phyloP scores from a whole-genome alignment of 73 alveolate species.

The Paramecium primaurelia region DNA sequence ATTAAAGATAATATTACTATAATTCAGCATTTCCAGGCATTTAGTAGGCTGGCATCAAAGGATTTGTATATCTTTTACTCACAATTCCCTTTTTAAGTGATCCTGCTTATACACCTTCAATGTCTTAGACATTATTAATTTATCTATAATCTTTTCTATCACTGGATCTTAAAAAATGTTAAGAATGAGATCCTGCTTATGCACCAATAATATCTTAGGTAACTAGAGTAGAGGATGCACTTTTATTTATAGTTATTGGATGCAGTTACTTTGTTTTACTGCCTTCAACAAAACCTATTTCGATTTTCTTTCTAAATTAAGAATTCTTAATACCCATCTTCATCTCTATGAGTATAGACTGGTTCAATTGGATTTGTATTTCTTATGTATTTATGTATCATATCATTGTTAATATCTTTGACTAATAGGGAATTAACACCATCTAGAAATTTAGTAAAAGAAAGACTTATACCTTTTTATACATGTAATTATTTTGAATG shows the following conservation, averaged over 20 bases:
- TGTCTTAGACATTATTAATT: background rate
- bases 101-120: conserved; percentile 20
- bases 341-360: background rate
- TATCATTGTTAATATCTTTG: background rate
- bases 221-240: background rate
- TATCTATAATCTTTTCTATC: conserved; percentile 36
- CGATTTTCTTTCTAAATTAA: conserved; percentile 2
- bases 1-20: background rate
- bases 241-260: background rate
- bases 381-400: background rate
- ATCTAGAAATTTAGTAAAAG: background rate
- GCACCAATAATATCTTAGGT: conserved; percentile 37
- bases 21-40: conserved; percentile 39
- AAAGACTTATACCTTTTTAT: background rate
- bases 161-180: background rate
- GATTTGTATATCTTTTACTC: background rate
- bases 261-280: conserved; percentile 32
- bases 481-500: background rate
- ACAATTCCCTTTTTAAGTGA: conserved; percentile 39
- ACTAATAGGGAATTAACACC: background rate
- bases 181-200: conserved; percentile 44
- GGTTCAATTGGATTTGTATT: conserved; percentile 30
- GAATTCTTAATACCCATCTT: background rate
- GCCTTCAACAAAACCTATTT: conserved; percentile 17
- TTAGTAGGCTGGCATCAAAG: background rate